A percentile compares a stretch with the other conserved stretches of the same genome.
These are phyloP conservation scores for Aureobasidium sp. DNA, from an alignment of 2,329 filamentous ascomycete genomes.

Conservation along the genomic window DNA sequence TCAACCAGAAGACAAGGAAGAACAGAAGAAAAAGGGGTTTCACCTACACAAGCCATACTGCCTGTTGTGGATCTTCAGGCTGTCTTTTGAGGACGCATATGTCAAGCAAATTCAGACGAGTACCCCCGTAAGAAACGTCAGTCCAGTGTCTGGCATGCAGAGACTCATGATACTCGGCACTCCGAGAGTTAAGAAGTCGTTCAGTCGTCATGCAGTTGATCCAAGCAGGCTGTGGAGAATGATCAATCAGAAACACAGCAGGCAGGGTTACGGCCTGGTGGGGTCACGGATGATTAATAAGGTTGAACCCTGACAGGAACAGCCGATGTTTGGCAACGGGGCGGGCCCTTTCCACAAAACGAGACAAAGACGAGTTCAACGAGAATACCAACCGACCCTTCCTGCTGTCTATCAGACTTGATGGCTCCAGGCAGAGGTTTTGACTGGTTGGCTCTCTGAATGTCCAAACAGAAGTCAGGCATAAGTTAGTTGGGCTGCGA, in stretches of 20 bases:
- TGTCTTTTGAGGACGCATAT: constrained; percentile 30
- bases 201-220: neutral
- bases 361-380: neutral
- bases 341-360: neutral
- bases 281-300: neutral
- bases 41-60: constrained; percentile 29
- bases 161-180: neutral
- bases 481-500: neutral
- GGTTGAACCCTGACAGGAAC: constrained; percentile 11
- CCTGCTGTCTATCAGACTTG: neutral
- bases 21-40: neutral
- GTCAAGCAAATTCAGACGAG: constrained; percentile 33
- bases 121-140: constrained; percentile 19
- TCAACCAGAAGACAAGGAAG: neutral
- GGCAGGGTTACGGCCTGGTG: neutral
- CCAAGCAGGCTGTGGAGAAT: neutral
- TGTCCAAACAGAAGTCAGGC: neutral
- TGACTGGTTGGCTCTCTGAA: neutral
- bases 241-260: neutral
- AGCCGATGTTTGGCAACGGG: constrained; percentile 11
- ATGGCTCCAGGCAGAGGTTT: neutral
- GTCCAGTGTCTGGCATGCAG: neutral
- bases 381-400: neutral
- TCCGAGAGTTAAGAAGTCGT: neutral
- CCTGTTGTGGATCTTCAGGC: constrained; percentile 12